Conservation (phyloP, 257 asterid species). For the Gardenia jasminoides region DNA sequence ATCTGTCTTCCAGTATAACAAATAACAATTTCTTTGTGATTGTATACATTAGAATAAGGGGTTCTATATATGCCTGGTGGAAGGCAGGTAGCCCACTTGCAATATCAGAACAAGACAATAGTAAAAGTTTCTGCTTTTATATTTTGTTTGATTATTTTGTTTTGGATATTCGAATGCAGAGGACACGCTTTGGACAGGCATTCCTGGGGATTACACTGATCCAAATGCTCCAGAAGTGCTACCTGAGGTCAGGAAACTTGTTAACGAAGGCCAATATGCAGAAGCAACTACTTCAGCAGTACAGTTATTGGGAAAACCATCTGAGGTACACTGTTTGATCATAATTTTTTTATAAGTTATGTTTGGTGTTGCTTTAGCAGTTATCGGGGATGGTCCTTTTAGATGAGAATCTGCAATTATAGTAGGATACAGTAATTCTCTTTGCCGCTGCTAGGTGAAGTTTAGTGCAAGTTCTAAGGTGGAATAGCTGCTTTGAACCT, state of each 20-base stretch:
- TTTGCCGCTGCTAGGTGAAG: background rate
- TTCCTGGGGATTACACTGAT: conserved; percentile 55
- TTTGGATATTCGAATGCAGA: conserved; percentile 41
- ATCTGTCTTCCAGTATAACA: background rate
- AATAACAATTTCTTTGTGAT: background rate
- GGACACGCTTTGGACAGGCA: conserved; percentile 87
- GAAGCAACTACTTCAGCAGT: conserved; percentile 62
- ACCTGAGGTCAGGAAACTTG: conserved; percentile 63
- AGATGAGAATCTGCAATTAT: background rate
- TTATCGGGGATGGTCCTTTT: background rate
- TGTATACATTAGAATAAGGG: background rate
- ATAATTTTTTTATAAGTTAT: background rate
- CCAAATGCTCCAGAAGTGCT: conserved; percentile 44
- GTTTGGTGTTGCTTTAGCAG: background rate
- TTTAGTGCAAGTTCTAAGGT: background rate
- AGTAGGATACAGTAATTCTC: background rate
- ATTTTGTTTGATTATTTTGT: background rate
- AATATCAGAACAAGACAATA: background rate
- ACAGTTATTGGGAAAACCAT: conserved; percentile 44
- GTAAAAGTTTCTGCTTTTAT: background rate
- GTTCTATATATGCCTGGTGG: background rate
- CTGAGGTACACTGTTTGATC: conserved; percentile 44
- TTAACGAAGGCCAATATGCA: conserved; percentile 44
- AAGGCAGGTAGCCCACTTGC: background rate
- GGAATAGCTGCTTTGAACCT: background rate